These are phyloP conservation scores for Phytopythium litorale DNA, from an alignment of 352 stramenopile species.

Conservation along the genomic window DNA sequence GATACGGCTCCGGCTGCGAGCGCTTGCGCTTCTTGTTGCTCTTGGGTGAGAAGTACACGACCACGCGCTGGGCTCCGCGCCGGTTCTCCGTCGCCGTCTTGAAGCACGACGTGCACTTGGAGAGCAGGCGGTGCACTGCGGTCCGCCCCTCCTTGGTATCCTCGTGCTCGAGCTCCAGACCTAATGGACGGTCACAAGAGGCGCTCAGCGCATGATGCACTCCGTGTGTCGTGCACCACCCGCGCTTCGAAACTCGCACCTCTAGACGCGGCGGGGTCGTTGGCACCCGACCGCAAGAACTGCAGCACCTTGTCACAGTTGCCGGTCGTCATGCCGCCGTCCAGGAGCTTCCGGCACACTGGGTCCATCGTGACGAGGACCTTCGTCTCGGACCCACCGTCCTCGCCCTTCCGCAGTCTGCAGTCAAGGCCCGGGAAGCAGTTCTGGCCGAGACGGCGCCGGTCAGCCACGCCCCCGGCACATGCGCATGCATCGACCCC, in stretches of 20 bases:
- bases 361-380: conserved; percentile 61
- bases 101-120: conserved; percentile 47
- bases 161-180: conserved; percentile 51
- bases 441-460: conserved; percentile 23
- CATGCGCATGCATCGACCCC: background rate
- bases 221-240: background rate
- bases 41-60: conserved; percentile 60
- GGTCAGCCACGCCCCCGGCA: background rate
- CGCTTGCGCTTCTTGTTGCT: conserved; percentile 74
- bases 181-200: conserved; percentile 1
- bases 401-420: conserved; percentile 28
- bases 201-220: background rate
- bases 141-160: conserved; percentile 64
- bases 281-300: conserved; percentile 54
- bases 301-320: conserved; percentile 51
- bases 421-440: conserved; percentile 70
- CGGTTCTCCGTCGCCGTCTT: conserved; percentile 63
- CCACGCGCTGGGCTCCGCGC: conserved; percentile 34
- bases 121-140: conserved; percentile 56
- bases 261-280: conserved; percentile 23
- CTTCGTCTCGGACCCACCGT: conserved; percentile 8
- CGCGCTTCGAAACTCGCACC: conserved; percentile 16
- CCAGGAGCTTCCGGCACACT: conserved; percentile 63
- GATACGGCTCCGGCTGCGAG: conserved; percentile 31
- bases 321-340: conserved; percentile 35